Evolutionary conservation across 23 red algal genomes (phyloP), one percentile per base, ranked within the genome.

Genomic region (Gracilaria domingensis): DNA sequence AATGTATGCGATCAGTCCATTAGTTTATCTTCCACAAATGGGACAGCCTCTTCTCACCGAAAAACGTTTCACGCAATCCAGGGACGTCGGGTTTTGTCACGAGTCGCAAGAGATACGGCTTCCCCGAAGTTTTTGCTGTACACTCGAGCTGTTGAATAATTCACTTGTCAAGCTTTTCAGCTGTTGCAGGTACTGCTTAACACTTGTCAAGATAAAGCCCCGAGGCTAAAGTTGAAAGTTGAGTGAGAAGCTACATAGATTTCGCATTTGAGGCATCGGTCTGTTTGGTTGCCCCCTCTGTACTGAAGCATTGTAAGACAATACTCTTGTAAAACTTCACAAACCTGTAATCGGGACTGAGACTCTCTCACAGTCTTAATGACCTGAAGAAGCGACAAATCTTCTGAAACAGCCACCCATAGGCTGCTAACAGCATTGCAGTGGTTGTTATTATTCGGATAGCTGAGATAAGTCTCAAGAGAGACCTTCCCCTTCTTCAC

Each of bases 1-100:
- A 87, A 87, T 57, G 51, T 49, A 45, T 72, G 40, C 28, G 84
- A 53, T 17, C 84, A 87, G 40, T 77, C 45, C 6, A 50, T 77
- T 77, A 51, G 40, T 50, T 30, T 49, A 77, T 51, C 36, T 34
- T 13, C 38, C 0, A 18, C 38, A 13, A 50, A 28, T 30, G 72
- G 40, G 24, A 25, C 72, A 26, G 14, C 40, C n/a, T 49, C 38
- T 77, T 8, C n/a, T 50, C 45, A 77, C 12, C 72, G 39, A 34
- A 45, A 24, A 77, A 4, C 42, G 20, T 51, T 16, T 49, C 23
- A 25, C 14, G 1, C 40, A 2, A 51, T 77, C 16, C 72, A 49
- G n/a, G 72, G 72, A 42, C 67, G 35, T 28, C 72, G 72, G 9
- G 72, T 77, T 33, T 77, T 77, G 17, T 77, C 72, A 49, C 38